phyloP scores from a whole-genome alignment of 2,329 filamentous ascomycete species.

The Fusarium odoratissimum region DNA sequence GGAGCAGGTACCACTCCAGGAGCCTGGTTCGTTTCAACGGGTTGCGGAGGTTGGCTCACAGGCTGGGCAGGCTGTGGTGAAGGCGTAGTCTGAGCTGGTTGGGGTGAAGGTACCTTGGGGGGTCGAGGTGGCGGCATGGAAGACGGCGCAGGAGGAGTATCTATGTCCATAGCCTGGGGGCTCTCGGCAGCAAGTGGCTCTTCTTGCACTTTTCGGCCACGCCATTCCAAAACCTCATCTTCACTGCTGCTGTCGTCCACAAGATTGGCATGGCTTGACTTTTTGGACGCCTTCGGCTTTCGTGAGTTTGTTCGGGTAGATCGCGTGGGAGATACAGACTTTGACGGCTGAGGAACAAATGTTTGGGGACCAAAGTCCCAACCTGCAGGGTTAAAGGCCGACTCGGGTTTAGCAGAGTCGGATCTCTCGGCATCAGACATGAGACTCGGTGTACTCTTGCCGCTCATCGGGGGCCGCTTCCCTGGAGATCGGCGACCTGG shows the following conservation, averaged over 20 bases:
- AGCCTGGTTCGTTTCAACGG: not conserved
- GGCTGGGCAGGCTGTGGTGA: slow-evolving; percentile 23
- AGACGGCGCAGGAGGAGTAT: slow-evolving; percentile 57
- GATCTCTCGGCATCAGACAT: slow-evolving; percentile 38
- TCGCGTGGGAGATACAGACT: slow-evolving; percentile 59
- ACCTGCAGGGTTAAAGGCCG: slow-evolving; percentile 61
- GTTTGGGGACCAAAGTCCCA: slow-evolving; percentile 68
- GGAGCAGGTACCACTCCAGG: slow-evolving; percentile 3
- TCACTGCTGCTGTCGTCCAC: slow-evolving; percentile 62
- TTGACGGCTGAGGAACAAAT: slow-evolving; percentile 61
- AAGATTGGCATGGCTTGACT: slow-evolving; percentile 58
- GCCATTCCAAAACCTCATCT: slow-evolving; percentile 53
- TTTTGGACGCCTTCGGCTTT: slow-evolving; percentile 70
- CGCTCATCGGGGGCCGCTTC: slow-evolving; percentile 43
- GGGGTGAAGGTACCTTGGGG: slow-evolving; percentile 31
- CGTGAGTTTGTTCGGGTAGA: slow-evolving; percentile 61
- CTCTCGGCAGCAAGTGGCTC: slow-evolving; percentile 53
- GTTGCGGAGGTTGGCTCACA: not conserved
- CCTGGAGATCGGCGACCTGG: slow-evolving; percentile 55
- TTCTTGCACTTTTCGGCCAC: slow-evolving; percentile 49
- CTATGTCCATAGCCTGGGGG: slow-evolving; percentile 74
- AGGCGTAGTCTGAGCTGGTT: slow-evolving; percentile 11
- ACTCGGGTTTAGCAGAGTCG: slow-evolving; percentile 45
- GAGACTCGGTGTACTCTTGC: slow-evolving; percentile 38
- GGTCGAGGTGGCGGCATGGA: slow-evolving; percentile 35